Conservation (phyloP, 2,329 filamentous ascomycete species). For the Pseudogymnoascus sp. region DNA sequence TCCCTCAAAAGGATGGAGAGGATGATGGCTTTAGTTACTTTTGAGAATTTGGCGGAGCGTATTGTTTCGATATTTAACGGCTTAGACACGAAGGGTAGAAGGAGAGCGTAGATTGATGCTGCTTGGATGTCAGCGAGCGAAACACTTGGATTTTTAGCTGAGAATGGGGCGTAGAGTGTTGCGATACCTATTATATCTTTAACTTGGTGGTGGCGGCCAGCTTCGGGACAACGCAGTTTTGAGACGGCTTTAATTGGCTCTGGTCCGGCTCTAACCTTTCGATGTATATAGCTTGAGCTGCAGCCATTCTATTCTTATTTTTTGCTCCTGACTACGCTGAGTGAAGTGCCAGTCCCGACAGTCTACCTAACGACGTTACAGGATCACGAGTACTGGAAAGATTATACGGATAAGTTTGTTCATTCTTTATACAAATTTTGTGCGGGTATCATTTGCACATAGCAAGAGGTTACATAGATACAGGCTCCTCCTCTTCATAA, state of each 20-base stretch:
- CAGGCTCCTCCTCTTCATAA: not conserved
- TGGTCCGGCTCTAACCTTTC: not conserved
- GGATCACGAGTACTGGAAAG: not conserved
- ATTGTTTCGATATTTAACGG: not conserved
- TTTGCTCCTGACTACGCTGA: too few species aligned
- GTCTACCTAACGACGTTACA: not conserved
- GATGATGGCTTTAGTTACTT: not conserved
- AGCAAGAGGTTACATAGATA: not conserved
- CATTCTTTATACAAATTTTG: not conserved
- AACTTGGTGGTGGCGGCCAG: not conserved
- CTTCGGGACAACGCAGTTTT: not conserved
- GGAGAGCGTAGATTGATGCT: not conserved
- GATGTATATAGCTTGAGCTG: not conserved
- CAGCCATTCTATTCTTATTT: not conserved
- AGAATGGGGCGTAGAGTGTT: not conserved
- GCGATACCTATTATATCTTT: not conserved
- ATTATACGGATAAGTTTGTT: not conserved
- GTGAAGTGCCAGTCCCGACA: not conserved
- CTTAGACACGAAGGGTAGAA: too few species aligned
- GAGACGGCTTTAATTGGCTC: too few species aligned
- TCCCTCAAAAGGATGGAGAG: not conserved
- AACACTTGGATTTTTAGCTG: not conserved
- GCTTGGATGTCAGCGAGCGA: not conserved
- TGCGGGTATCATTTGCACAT: constrained; percentile 6
- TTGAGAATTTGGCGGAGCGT: not conserved